Conservation (phyloP, 2,329 filamentous ascomycete species). For the Phoma sp. region DNA sequence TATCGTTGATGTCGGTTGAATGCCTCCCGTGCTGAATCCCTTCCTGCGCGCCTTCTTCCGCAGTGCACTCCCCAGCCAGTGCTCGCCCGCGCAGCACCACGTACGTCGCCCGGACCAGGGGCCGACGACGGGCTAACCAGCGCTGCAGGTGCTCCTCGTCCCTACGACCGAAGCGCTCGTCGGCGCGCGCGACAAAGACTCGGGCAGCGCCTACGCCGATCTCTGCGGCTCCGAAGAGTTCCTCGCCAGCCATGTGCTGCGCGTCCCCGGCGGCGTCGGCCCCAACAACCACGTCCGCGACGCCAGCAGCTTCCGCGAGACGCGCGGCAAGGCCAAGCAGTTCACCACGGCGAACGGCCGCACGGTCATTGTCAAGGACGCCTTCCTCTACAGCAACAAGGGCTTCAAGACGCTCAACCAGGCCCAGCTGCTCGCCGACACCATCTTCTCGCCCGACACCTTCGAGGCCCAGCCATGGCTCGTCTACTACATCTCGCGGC, state of each 20-base stretch:
- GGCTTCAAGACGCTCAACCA: conserved; percentile 93
- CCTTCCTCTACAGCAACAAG: conserved; percentile 94
- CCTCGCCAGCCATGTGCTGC: conserved; percentile 93
- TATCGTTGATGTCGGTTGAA: conserved; percentile 64
- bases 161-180: conserved; percentile 92
- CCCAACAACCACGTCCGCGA: conserved; percentile 60
- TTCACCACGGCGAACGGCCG: conserved; percentile 92
- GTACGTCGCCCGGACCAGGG: conserved; percentile 51
- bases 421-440: conserved; percentile 83
- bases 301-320: conserved; percentile 72
- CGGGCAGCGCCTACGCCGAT: conserved; percentile 77
- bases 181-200: conserved; percentile 86
- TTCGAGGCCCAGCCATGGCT: conserved; percentile 93
- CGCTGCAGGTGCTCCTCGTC: conserved; percentile 76
- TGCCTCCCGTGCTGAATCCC: conserved; percentile 95
- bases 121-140: conserved; percentile 5
- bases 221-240: conserved; percentile 92
- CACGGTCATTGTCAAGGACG: conserved; percentile 93
- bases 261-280: conserved; percentile 68
- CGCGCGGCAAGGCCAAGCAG: conserved; percentile 90
- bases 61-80: conserved; percentile 90
- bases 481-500: conserved; percentile 92
- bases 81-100: conserved; percentile 88
- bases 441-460: conserved; percentile 87
- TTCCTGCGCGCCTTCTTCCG: conserved; percentile 99